Percentiles rank a stretch among this genome's conserved stretches.
Evolutionary conservation across 192 early-diverging fungal species (phyloP).

Genomic region (Podila epicladia): DNA sequence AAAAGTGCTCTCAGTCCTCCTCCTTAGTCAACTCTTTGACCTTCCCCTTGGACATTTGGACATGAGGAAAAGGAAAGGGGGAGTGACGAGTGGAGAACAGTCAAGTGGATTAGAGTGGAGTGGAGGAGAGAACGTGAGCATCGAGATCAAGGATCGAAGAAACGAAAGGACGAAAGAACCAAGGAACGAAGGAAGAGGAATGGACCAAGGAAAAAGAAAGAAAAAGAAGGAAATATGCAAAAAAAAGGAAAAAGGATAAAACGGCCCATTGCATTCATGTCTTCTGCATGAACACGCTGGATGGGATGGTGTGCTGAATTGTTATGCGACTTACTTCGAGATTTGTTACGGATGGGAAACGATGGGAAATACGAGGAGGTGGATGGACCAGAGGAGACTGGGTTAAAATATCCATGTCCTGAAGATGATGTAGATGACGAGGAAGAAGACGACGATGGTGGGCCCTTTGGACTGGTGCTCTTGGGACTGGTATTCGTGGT

Average conservation of each 20-base stretch:
- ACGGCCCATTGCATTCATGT: neutral
- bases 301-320: neutral
- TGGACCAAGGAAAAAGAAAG: neutral
- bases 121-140: neutral
- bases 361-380: slow-evolving; percentile 1
- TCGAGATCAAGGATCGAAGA: neutral
- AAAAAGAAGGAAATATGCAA: neutral
- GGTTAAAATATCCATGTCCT: neutral
- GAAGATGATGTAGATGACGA: neutral
- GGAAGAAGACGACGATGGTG: neutral
- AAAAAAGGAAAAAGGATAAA: neutral
- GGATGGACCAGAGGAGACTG: neutral
- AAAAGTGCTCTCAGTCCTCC: slow-evolving; percentile 1
- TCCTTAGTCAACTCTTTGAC: slow-evolving; percentile 1
- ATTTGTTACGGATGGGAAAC: slow-evolving; percentile 1
- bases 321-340: neutral
- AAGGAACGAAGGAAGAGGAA: neutral
- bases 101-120: too few species aligned
- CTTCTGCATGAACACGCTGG: too few species aligned
- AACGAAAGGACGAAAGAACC: neutral
- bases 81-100: neutral
- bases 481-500: neutral
- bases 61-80: neutral
- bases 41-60: neutral
- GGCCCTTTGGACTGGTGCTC: neutral